Evolutionary conservation across 345 rosid species (phyloP), one percentile per base, ranked within the genome.

Genomic region (Hibiscus trionum): DNA sequence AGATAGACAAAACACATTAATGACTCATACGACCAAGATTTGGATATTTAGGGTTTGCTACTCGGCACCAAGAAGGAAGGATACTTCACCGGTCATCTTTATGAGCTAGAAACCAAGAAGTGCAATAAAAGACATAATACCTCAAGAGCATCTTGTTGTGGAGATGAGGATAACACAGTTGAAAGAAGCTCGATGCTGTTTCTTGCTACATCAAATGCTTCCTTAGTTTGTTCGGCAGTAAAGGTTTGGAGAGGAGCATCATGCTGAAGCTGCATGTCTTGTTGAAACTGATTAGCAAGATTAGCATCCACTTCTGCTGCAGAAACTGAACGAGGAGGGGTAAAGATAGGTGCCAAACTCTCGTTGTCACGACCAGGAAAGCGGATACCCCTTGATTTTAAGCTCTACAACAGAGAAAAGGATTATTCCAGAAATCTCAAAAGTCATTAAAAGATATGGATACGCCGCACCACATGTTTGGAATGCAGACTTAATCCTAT

Each of bases 341-440:
- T 96, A 77, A 96, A 93, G 68, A 96, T 89, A 61, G 99, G 99
- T 49, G 87, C 97, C 84, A 96, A 75, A 78, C 97, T 96, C 86
- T 96, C 99, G 50, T 80, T 75, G 78, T 96, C 99, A 79, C 98
- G 93, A 46, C 98, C 99, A 70, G 99, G 98, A 81, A 96, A 96
- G 10, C 97, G 88, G 46, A 96, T 87, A 27, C 98, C 99, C 82
- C 99, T 87, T 52, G 97, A 82, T 84, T 78, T 96, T 63, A 96
- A 76, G 81, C 99, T 89, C 98, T 96, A 65, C 39, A 67, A 49
- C 19, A 29, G 15, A 17, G 39, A 69, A 44, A 29, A 71, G 31
- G 27, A 72, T 72, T 10, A 77, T 66, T 16, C 17, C 71, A 69
- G 15, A 60, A 26, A 56, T 53, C 62, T 19, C 5, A 57, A 24